Evolutionary conservation across 495 filamentous ascomycete species (phyloP).

Genomic region (Trichoderma parareesei): DNA sequence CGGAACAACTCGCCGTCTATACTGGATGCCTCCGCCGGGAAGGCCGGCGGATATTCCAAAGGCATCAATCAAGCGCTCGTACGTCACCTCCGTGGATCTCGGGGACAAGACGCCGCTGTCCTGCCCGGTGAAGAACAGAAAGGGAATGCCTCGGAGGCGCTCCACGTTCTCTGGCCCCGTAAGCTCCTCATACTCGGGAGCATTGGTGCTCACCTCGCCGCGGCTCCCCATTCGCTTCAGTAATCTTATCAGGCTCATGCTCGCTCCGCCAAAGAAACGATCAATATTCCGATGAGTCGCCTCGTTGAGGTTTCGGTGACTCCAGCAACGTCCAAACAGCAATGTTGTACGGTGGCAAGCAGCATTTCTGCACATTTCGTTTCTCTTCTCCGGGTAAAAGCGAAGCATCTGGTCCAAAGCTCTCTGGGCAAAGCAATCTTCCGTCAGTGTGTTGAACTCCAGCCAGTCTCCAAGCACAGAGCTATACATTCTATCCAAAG

Average conservation of each 20-base stretch:
- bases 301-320: conserved; percentile 54
- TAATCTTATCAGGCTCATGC: conserved; percentile 48
- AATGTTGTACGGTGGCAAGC: conserved; percentile 53
- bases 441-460: conserved; percentile 34
- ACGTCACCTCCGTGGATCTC: conserved; percentile 49
- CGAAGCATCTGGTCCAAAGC: conserved; percentile 48
- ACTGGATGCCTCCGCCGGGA: conserved; percentile 28
- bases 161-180: conserved; percentile 40
- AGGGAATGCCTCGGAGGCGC: conserved; percentile 46
- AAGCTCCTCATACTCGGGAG: conserved; percentile 35
- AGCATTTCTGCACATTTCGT: conserved; percentile 55
- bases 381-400: conserved; percentile 47
- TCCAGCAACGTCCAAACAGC: conserved; percentile 59
- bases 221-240: conserved; percentile 49
- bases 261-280: conserved; percentile 54
- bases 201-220: conserved; percentile 46
- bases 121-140: conserved; percentile 50
- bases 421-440: conserved; percentile 44
- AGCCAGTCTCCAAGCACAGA: conserved; percentile 46
- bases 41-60: conserved; percentile 34
- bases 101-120: conserved; percentile 55
- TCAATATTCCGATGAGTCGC: conserved; percentile 55
- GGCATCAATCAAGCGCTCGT: conserved; percentile 44
- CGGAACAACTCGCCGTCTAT: conserved; percentile 45
- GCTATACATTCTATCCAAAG: conserved; percentile 40